Base-by-base conservation (phyloP, 305 asterid species). In the Fraxinus sp. region DNA sequence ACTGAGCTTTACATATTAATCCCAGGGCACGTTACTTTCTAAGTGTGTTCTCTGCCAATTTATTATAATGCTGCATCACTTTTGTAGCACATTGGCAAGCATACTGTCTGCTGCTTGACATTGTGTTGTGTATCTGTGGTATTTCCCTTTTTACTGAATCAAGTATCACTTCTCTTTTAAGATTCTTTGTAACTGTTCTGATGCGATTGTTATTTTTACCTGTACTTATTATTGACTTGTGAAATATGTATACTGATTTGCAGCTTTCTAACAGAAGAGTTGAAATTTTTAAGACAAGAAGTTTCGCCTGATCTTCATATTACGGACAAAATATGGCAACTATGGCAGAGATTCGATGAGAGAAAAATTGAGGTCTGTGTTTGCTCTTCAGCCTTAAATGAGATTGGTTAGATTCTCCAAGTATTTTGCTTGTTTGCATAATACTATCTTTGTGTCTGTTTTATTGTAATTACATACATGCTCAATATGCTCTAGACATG, bases 201-300 rank as follows among this genome's bases (percentile, higher is more conserved):
- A 49, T 68, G 57, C 30, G 6, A 46, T 30, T 49, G 35, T 46
- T 83, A 33, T 20, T 57, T 52, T 80, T 74, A 11, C 78, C 46
- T 26, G 66, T 70, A 81, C 70, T 64, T 81, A 77, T 71, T 43
- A 77, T 46, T 70, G 81, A 55, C 36, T 13, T 75, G 26, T 10
- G 78, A 77, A 16, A 79, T 36, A 46, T 77, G 68, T 26, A 30
- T 59, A 52, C 46, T 28, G 32, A 37, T 52, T 59, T 86, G 85
- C 94, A 97, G 99, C 85, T 95, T 95, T 87, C 87, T 97, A 77
- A 82, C 87, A 75, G 97, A 90, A 88, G 99, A 97, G 85, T 91
- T 98, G 98, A 87, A 86, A 64, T 84, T 86, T 80, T 87, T 92
- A 79, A 89, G 80, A 75, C 78, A 84, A 85, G 89, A 88, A 39